phyloP scores from a whole-genome alignment of 2,329 filamentous ascomycete species.

The Trichoderma arundinaceum region DNA sequence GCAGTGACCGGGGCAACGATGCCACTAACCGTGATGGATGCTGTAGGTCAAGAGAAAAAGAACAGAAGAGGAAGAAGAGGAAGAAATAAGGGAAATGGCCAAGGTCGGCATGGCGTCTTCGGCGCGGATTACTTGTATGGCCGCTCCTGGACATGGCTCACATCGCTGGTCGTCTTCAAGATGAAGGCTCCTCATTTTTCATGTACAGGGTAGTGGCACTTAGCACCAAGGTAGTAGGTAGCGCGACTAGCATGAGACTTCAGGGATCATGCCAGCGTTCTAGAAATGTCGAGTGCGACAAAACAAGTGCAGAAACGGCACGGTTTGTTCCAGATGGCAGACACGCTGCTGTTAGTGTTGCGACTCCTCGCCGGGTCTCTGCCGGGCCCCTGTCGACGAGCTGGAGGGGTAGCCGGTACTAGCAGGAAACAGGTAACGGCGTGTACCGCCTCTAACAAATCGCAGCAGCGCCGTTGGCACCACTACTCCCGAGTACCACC shows the following conservation, averaged over 20 bases:
- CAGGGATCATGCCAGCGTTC: slow-evolving; percentile 4
- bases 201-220: too few species aligned
- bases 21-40: not conserved
- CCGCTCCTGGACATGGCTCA: too few species aligned
- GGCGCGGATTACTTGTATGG: too few species aligned
- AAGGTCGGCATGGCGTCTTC: too few species aligned
- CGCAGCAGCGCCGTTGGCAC: too few species aligned
- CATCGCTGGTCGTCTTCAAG: too few species aligned
- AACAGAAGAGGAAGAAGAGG: not conserved
- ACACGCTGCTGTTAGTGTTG: not conserved
- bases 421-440: too few species aligned
- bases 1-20: slow-evolving; percentile 13
- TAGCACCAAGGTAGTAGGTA: too few species aligned
- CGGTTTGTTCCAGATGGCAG: slow-evolving; percentile 11
- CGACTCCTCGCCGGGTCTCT: not conserved
- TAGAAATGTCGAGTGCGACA: slow-evolving; percentile 18
- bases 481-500: too few species aligned
- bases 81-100: not conserved
- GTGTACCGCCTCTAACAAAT: too few species aligned
- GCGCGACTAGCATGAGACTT: too few species aligned
- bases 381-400: not conserved
- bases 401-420: slow-evolving; percentile 10
- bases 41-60: not conserved
- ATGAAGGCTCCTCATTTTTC: too few species aligned
- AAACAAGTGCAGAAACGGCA: not conserved